phyloP scores from a whole-genome alignment of 768 basidiomycete species.

The Coprinellus micaceus region DNA sequence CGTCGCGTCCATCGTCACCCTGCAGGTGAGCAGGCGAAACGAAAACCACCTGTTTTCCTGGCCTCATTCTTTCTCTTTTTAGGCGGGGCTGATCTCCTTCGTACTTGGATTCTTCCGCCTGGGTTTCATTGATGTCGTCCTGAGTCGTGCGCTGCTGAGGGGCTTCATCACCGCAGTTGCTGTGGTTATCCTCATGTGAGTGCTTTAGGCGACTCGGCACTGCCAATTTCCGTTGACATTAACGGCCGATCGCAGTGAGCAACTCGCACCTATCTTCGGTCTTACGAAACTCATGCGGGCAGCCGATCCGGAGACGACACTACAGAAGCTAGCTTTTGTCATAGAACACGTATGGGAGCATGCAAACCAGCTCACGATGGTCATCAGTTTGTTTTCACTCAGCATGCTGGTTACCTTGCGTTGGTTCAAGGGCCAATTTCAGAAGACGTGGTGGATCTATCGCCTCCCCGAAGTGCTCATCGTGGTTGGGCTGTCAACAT shows the following conservation, averaged over 20 bases:
- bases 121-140: constrained; percentile 90
- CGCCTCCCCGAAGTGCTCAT: constrained; percentile 88
- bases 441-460: constrained; percentile 65
- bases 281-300: constrained; percentile 52
- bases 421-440: constrained; percentile 53
- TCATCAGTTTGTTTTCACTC: constrained; percentile 73
- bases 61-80: background rate
- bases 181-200: constrained; percentile 80
- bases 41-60: background rate
- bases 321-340: constrained; percentile 79
- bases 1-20: constrained; percentile 76
- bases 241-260: constrained; percentile 47
- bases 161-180: constrained; percentile 87
- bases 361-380: constrained; percentile 62
- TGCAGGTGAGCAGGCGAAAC: constrained; percentile 58
- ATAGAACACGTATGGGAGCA: constrained; percentile 52
- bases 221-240: background rate
- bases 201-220: constrained; percentile 7
- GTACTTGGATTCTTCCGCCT: constrained; percentile 83
- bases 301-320: constrained; percentile 60
- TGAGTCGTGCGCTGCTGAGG: constrained; percentile 82
- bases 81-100: constrained; percentile 86
- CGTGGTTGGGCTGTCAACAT: constrained; percentile 77
- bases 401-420: constrained; percentile 60
- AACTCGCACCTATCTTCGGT: constrained; percentile 89